A percentile compares a stretch with the other conserved stretches of the same genome.
These are phyloP conservation scores for Zygnema circumcarinatum DNA, from an alignment of 139 green algal genomes.

Conservation along the genomic window DNA sequence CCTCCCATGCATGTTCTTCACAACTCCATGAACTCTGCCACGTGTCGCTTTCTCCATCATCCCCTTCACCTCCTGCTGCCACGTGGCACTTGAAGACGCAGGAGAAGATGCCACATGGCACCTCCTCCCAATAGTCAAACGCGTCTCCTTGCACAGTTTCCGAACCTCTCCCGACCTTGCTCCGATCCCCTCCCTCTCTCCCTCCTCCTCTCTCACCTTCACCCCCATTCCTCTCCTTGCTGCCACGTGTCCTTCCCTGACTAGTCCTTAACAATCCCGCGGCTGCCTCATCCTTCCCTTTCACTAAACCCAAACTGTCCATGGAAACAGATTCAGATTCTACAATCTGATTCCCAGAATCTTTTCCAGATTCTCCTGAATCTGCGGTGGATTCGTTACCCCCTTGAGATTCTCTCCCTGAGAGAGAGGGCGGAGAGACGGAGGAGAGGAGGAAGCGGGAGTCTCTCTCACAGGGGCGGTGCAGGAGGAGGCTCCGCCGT, in stretches of 20 bases:
- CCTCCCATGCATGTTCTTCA: not conserved
- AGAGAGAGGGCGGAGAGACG: not conserved
- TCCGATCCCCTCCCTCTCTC: slow-evolving; percentile 14
- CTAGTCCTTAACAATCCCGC: not conserved
- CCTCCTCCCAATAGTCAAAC: slow-evolving; percentile 57
- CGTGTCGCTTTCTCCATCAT: not conserved
- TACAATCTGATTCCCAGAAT: not conserved
- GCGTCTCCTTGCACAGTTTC: not conserved
- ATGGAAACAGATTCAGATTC: not conserved
- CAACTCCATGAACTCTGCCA: not conserved
- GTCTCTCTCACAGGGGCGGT: slow-evolving; percentile 58
- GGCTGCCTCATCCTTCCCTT: not conserved
- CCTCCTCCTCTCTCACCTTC: not conserved
- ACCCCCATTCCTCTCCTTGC: not conserved
- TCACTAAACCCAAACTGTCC: no score
- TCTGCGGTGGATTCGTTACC: not conserved
- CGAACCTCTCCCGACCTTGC: not conserved
- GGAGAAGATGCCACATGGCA: slow-evolving; percentile 65
- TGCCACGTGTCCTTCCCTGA: not conserved
- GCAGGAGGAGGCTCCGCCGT: slow-evolving; percentile 71
- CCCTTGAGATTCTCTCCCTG: not conserved
- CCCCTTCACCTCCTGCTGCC: not conserved
- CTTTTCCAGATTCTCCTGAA: not conserved
- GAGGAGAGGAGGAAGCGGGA: slow-evolving; percentile 67
- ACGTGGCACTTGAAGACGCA: not conserved